phyloP scores from a whole-genome alignment of 495 filamentous ascomycete species.

The Penicillium lividum region DNA sequence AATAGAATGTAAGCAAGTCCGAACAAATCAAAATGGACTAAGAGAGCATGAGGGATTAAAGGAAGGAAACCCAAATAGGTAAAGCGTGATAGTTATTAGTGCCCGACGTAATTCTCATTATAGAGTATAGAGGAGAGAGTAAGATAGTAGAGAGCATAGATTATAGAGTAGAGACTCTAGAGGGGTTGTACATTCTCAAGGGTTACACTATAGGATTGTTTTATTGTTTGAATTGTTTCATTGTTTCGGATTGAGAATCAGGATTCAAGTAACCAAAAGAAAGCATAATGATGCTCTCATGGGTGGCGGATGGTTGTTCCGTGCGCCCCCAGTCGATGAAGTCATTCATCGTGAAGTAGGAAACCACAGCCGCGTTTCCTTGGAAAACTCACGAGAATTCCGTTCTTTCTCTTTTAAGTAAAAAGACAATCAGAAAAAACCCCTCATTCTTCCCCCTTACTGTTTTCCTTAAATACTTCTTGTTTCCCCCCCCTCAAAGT shows the following conservation, averaged over 20 bases:
- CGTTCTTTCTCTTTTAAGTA: not conserved
- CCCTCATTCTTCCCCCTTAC: not conserved
- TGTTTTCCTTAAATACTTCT: not conserved
- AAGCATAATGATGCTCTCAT: conserved; percentile 23
- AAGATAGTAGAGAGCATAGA: no score
- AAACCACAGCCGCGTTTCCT: conserved; percentile 7
- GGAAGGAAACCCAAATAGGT: not conserved
- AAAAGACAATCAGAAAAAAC: not conserved
- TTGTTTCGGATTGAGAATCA: no score
- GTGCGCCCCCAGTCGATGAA: conserved; percentile 26
- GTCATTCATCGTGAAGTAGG: conserved; percentile 22
- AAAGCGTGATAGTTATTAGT: not conserved
- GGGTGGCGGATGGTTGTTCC: conserved; percentile 27
- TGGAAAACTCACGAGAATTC: not conserved
- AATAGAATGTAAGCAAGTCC: not conserved
- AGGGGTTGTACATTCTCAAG: not conserved
- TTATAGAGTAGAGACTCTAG: no score
- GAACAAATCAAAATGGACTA: not conserved
- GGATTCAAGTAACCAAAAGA: not conserved
- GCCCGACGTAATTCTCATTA: not conserved
- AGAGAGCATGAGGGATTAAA: not conserved
- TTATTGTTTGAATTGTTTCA: not conserved
- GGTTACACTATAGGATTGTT: not conserved
- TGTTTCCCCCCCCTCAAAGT: not conserved
- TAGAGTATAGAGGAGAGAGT: not conserved